Conservation (phyloP, 2,329 filamentous ascomycete genomes). For the Byssothecium circinans region DNA sequence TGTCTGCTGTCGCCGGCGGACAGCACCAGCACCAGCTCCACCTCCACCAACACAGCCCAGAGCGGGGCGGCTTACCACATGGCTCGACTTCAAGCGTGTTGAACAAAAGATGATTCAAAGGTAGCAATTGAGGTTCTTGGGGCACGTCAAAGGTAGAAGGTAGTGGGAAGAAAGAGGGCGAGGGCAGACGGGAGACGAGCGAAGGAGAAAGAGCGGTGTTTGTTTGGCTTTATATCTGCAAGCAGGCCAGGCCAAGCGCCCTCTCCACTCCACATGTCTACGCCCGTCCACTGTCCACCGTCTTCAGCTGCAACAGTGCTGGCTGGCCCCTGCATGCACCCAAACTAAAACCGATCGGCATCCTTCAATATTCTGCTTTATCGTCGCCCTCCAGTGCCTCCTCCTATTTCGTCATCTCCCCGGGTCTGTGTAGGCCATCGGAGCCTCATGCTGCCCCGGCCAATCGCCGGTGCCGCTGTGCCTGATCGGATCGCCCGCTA, state of each 20-base stretch:
- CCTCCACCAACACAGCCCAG: neutral
- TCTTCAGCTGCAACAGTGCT: conserved; percentile 17
- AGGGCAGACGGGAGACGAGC: conserved; percentile 30
- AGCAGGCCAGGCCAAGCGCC: conserved; percentile 29
- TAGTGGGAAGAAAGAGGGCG: conserved; percentile 14
- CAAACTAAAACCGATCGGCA: conserved; percentile 20
- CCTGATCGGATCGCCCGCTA: conserved; percentile 34
- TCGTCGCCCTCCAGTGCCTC: conserved; percentile 9
- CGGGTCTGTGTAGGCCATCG: conserved; percentile 12
- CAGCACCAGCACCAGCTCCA: neutral
- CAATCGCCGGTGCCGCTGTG: no score
- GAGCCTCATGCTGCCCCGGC: conserved; percentile 17
- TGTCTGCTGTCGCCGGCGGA: neutral
- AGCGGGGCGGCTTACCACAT: conserved; percentile 40
- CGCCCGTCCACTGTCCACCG: conserved; percentile 5
- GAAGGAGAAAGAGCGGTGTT: conserved; percentile 41
- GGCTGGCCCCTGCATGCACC: conserved; percentile 17
- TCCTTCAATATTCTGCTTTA: conserved; percentile 24
- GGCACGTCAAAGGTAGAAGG: conserved; percentile 1
- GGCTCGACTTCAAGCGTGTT: conserved; percentile 36
- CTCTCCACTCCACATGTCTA: conserved; percentile 24
- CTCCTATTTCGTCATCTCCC: conserved; percentile 36
- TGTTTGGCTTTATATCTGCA: conserved; percentile 39
- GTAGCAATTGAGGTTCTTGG: conserved; percentile 15
- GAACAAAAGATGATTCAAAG: conserved; percentile 13